phyloP scores from a whole-genome alignment of 2,329 filamentous ascomycete species.

The Xylaria polymorpha region DNA sequence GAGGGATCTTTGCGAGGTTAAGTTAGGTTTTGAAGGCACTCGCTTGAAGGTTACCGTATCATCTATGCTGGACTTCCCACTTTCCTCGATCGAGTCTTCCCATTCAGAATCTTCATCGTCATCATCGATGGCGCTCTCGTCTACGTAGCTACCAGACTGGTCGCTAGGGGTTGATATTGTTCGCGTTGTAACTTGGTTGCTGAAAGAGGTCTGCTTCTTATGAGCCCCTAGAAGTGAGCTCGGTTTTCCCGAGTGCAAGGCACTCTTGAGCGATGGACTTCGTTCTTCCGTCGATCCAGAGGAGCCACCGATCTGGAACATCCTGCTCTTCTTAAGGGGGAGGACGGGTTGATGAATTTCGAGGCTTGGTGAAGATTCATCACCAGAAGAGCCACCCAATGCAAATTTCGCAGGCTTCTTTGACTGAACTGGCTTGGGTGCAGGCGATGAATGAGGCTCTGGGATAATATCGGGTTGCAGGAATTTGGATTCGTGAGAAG shows the following conservation, averaged over 20 bases:
- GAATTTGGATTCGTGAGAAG: conserved; percentile 62
- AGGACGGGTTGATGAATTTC: conserved; percentile 54
- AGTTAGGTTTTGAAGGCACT: conserved; percentile 86
- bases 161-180: conserved; percentile 71
- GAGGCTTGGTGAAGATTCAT: conserved; percentile 76
- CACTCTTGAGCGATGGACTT: conserved; percentile 72
- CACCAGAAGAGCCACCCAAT: conserved; percentile 82
- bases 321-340: conserved; percentile 54
- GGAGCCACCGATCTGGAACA: conserved; percentile 66
- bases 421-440: conserved; percentile 74
- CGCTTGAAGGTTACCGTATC: conserved; percentile 86
- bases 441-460: conserved; percentile 67
- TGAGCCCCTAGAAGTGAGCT: conserved; percentile 56
- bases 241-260: conserved; percentile 59
- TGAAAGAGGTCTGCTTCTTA: conserved; percentile 87
- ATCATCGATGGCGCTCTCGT: conserved; percentile 84
- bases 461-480: conserved; percentile 69
- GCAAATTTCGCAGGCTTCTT: conserved; percentile 74
- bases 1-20: conserved; percentile 86
- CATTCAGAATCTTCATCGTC: conserved; percentile 72
- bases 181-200: conserved; percentile 76
- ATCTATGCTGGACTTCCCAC: conserved; percentile 83
- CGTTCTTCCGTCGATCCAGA: conserved; percentile 84
- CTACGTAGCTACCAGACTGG: conserved; percentile 72
- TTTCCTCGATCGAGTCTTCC: conserved; percentile 80